Percentiles rank a stretch among this genome's conserved stretches.
phyloP scores from a whole-genome alignment of 768 basidiomycete genomes.

The Pholiota molesta region DNA sequence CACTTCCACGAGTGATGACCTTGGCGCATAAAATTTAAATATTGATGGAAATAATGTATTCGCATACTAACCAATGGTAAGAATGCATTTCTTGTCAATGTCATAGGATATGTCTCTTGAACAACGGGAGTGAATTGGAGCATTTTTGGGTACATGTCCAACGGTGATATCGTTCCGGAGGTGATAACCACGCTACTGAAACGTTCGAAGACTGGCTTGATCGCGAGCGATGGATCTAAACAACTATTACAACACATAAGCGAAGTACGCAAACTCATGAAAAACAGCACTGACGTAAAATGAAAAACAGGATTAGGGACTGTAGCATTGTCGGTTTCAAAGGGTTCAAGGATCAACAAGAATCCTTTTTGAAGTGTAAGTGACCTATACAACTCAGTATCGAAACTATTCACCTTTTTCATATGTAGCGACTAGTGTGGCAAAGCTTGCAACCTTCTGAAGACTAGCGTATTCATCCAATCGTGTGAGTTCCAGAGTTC shows the following conservation, averaged over 20 bases:
- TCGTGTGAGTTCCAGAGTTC: slow-evolving; percentile 86
- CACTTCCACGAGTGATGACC: slow-evolving; percentile 98
- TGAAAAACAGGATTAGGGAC: slow-evolving; percentile 99
- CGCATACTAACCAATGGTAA: slow-evolving; percentile 74
- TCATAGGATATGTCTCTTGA: slow-evolving; percentile 98
- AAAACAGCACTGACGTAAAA: slow-evolving; percentile 64
- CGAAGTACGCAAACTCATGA: background rate
- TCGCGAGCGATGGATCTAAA: slow-evolving; percentile 95
- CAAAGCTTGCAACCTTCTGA: slow-evolving; percentile 95
- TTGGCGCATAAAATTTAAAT: slow-evolving; percentile 28
- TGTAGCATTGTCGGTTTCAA: slow-evolving; percentile 97
- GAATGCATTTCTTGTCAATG: slow-evolving; percentile 94
- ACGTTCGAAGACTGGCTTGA: slow-evolving; percentile 96
- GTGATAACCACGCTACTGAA: slow-evolving; percentile 99
- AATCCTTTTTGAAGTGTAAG: slow-evolving; percentile 63
- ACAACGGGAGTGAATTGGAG: slow-evolving; percentile 96
- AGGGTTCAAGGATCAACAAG: slow-evolving; percentile 94
- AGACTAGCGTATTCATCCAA: slow-evolving; percentile 91
- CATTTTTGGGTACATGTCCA: slow-evolving; percentile 99
- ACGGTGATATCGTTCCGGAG: slow-evolving; percentile 95
- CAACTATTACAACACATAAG: slow-evolving; percentile 58
- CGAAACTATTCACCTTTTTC: slow-evolving; percentile 72
- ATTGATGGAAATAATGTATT: slow-evolving; percentile 10
- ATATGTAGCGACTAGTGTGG: slow-evolving; percentile 96
- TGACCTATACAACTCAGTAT: slow-evolving; percentile 4